A percentile compares a stretch with the other conserved stretches of the same genome.
Conservation (phyloP, 2,329 filamentous ascomycete species). For the Aspergillus jensenii region DNA sequence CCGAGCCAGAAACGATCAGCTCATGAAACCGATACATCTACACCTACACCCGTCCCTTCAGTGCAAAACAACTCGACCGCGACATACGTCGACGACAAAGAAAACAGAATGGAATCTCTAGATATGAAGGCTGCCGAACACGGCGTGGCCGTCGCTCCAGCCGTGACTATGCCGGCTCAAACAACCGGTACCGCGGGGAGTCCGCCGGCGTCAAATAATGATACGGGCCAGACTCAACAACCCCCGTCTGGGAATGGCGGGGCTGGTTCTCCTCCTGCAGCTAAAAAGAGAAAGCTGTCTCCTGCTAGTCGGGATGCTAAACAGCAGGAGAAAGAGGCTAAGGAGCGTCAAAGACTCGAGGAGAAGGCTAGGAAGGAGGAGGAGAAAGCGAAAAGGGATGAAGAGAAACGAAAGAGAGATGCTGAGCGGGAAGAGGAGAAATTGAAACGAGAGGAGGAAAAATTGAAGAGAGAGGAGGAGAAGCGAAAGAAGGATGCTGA, state of each 20-base stretch:
- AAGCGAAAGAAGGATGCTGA: conserved; percentile 47
- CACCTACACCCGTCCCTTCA: neutral
- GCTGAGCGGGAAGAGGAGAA: conserved; percentile 15
- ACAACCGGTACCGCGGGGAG: neutral
- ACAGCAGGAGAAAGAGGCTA: conserved; percentile 27
- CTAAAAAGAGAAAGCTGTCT: conserved; percentile 36
- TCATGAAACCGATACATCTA: neutral
- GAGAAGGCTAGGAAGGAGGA: conserved; percentile 24
- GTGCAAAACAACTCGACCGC: neutral
- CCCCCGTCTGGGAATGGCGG: neutral
- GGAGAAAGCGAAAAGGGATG: conserved; percentile 42
- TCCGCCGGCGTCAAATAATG: neutral
- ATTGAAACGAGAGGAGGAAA: conserved; percentile 46
- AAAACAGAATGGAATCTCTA: neutral
- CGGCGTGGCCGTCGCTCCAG: neutral
- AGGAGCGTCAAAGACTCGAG: conserved; percentile 25
- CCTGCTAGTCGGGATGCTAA: conserved; percentile 28
- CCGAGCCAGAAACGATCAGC: conserved; percentile 1
- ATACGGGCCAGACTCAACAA: neutral
- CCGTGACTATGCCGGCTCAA: neutral
- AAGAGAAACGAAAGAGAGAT: conserved; percentile 44
- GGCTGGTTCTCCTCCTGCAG: conserved; percentile 11
- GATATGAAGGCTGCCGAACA: neutral
- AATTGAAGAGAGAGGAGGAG: conserved; percentile 45
- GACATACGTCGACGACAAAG: conserved; percentile 6